Evolutionary conservation across 768 basidiomycete genomes (phyloP).

Genomic region (Mycena epipterygia): DNA sequence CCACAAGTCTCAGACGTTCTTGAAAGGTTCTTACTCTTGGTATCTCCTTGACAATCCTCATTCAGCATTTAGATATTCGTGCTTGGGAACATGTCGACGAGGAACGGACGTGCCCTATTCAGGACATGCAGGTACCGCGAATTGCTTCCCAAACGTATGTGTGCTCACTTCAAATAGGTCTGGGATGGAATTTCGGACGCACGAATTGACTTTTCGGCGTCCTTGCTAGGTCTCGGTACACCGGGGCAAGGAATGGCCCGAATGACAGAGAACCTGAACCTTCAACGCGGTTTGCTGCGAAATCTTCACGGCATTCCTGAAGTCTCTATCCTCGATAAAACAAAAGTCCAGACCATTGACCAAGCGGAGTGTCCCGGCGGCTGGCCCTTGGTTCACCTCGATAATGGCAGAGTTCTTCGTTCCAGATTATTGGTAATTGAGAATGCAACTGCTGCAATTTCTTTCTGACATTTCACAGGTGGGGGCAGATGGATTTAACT

Average conservation of each 20-base stretch:
- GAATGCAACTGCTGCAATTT: not conserved
- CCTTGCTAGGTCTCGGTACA: constrained; percentile 55
- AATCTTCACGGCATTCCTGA: constrained; percentile 66
- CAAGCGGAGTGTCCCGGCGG: constrained; percentile 64
- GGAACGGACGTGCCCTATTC: constrained; percentile 76
- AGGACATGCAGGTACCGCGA: constrained; percentile 84
- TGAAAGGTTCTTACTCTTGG: constrained; percentile 62
- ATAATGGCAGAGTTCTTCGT: constrained; percentile 73
- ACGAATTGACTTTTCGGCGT: constrained; percentile 77
- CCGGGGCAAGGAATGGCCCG: constrained; percentile 73
- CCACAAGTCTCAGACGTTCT: constrained; percentile 74
- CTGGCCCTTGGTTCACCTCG: constrained; percentile 87
- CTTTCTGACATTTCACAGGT: constrained; percentile 61
- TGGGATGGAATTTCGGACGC: constrained; percentile 95
- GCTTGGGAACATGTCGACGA: constrained; percentile 86
- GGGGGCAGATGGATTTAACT: constrained; percentile 96
- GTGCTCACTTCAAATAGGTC: constrained; percentile 60
- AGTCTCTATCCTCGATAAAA: constrained; percentile 78
- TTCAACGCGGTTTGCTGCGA: constrained; percentile 86
- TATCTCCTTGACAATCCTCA: constrained; percentile 1
- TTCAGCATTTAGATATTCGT: constrained; percentile 71
- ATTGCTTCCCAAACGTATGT: constrained; percentile 12
- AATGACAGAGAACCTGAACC: constrained; percentile 92
- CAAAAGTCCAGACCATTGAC: constrained; percentile 80
- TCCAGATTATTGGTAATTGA: constrained; percentile 79